Base-by-base conservation (phyloP, 2,329 filamentous ascomycete genomes). In the Juglanconis sp. region DNA sequence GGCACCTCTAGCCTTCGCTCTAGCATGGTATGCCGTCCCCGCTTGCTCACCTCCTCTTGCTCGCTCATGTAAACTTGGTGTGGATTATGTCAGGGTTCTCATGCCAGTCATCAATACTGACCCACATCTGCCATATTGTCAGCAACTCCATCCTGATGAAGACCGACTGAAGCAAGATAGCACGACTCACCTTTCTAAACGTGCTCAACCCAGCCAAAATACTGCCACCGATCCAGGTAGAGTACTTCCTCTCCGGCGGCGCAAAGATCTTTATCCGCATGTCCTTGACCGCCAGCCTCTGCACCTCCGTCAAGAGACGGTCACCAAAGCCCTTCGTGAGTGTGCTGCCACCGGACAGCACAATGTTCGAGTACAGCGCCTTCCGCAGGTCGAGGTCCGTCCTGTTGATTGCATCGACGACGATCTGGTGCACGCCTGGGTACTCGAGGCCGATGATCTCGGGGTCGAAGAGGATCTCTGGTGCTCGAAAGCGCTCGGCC, bases 261-360 rank as follows among this genome's bases (percentile, higher is more conserved):
- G 95, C 95, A 79, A 96, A 96, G 72, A 99, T 99, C 82, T 97
- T 96, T 80, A 99, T 98, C 70, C 93, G 87, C 94, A 97, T 99
- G 74, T 99, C 95, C 81, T 97, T 97, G 68, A 98, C 92, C 10
- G 95, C 95, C 69, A 98, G 80, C 73, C 89, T 84, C 78, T 97
- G 95, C 66, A 98, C 89, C 78, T 99, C 95, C 67, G 91, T 87
- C 72, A 99, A 81, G 68, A 99, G 79, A 55, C 95, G 86, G 76
- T 98, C 95, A 59, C 94, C 94, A 72, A 99, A 99, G 49, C 95
- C 95, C 79, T 95, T 97, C 68, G 93, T 98, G 72, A 99, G 81
- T 32, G 95, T 99, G 70, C 92, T 96, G 57, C 95, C 95, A 64
- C 95, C 95, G 0, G 94, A 98, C 46, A 99, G 85, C 63, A 99